Percentiles rank a stretch among this genome's conserved stretches.
phyloP scores from a whole-genome alignment of 2,329 filamentous ascomycete species.

The Alternaria arborescens region DNA sequence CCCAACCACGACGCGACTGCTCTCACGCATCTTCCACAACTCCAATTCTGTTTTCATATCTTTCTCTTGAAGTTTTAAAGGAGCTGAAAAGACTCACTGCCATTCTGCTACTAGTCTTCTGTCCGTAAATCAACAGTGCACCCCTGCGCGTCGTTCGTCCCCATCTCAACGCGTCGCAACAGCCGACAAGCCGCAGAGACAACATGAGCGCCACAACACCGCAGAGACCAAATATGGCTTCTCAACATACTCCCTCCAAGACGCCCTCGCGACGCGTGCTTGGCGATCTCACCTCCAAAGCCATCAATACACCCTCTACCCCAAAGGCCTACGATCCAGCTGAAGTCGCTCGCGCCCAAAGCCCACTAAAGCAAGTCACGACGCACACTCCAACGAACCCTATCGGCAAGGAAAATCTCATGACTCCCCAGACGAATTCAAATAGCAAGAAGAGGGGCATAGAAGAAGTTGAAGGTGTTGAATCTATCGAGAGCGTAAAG shows the following conservation, averaged over 20 bases:
- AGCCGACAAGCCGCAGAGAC: constrained; percentile 19
- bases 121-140: constrained; percentile 6
- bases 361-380: constrained; percentile 47
- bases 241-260: constrained; percentile 39
- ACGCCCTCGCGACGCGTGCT: constrained; percentile 46
- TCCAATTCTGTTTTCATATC: background rate
- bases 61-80: background rate
- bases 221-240: constrained; percentile 35
- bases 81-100: constrained; percentile 12
- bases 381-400: constrained; percentile 34
- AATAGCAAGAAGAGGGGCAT: constrained; percentile 49
- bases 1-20: constrained; percentile 34
- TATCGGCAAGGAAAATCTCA: constrained; percentile 43
- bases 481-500: constrained; percentile 37
- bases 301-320: constrained; percentile 46
- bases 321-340: constrained; percentile 30
- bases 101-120: constrained; percentile 1
- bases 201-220: constrained; percentile 35
- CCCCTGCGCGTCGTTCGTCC: constrained; percentile 14
- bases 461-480: constrained; percentile 46
- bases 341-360: constrained; percentile 38
- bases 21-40: constrained; percentile 21
- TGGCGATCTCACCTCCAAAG: constrained; percentile 45
- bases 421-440: constrained; percentile 21
- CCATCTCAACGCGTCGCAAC: constrained; percentile 33